Percentiles rank a stretch among this genome's conserved stretches.
Evolutionary conservation across 2,329 filamentous ascomycete species (phyloP).

Genomic region (Xylogone sp.): DNA sequence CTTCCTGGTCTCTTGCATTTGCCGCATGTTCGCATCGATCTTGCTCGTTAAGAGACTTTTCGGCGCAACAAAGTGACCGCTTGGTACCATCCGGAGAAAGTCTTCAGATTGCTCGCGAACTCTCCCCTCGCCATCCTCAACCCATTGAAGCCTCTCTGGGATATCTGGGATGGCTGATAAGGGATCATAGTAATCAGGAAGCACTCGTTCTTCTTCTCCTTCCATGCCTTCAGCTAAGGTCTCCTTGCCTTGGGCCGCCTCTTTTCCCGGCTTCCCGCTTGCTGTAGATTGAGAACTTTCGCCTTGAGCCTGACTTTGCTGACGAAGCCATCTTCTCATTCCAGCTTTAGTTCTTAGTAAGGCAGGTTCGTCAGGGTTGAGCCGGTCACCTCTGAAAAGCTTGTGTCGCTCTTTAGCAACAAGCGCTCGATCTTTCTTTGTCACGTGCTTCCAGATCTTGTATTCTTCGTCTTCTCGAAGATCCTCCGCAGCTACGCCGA

Average conservation of each 20-base stretch:
- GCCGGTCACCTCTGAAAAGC: constrained; percentile 78
- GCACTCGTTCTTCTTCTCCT: constrained; percentile 69
- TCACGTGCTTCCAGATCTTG: constrained; percentile 98
- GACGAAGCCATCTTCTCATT: constrained; percentile 84
- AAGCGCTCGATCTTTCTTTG: constrained; percentile 88
- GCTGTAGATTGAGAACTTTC: constrained; percentile 39
- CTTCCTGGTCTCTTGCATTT: constrained; percentile 96
- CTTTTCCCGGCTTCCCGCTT: constrained; percentile 41
- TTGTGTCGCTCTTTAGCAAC: constrained; percentile 82
- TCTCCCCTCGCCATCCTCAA: constrained; percentile 83
- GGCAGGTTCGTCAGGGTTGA: constrained; percentile 86
- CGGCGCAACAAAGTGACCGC: constrained; percentile 71
- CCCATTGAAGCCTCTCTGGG: constrained; percentile 73
- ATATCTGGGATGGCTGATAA: constrained; percentile 84
- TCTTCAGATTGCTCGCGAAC: constrained; percentile 86
- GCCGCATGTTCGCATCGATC: constrained; percentile 85
- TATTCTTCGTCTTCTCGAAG: constrained; percentile 89
- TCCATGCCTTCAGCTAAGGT: constrained; percentile 95
- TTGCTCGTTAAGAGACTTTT: constrained; percentile 70
- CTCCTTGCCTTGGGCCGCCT: constrained; percentile 53
- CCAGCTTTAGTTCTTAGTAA: constrained; percentile 78
- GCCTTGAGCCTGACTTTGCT: constrained; percentile 65
- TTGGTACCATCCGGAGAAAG: constrained; percentile 72
- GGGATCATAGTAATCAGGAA: constrained; percentile 94
- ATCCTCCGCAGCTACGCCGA: constrained; percentile 68